These are phyloP conservation scores for Phyllosticta ampelicida DNA, from an alignment of 2,329 filamentous ascomycete species.

Conservation along the genomic window DNA sequence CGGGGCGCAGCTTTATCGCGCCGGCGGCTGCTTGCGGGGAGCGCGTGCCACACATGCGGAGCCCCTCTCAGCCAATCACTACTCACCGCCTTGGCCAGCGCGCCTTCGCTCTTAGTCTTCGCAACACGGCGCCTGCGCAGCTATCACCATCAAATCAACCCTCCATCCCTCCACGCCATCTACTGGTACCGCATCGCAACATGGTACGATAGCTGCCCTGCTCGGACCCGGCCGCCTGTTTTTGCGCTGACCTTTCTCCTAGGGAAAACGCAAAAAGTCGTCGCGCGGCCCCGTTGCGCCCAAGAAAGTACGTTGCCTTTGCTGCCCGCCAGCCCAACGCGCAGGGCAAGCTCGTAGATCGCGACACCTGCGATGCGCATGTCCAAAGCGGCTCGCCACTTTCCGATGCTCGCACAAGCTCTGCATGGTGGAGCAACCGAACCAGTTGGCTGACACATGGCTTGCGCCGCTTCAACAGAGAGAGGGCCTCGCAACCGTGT, in stretches of 20 bases:
- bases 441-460: background rate
- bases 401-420: background rate
- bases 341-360: background rate
- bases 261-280: slow-evolving; percentile 90
- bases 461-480: slow-evolving; percentile 21
- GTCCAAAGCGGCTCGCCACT: background rate
- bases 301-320: slow-evolving; percentile 54
- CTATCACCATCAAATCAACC: background rate
- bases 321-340: background rate
- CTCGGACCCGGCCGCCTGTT: background rate
- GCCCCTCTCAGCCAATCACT: background rate
- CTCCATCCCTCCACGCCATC: background rate
- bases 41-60: background rate
- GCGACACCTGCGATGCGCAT: background rate
- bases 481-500: slow-evolving; percentile 68
- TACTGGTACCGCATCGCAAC: slow-evolving; percentile 1
- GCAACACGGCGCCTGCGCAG: too few species aligned
- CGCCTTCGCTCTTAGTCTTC: background rate
- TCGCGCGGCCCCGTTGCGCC: slow-evolving; percentile 70
- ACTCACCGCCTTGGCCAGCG: background rate
- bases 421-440: background rate
- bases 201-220: slow-evolving; percentile 17
- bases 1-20: background rate
- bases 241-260: slow-evolving; percentile 1
- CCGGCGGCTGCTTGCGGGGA: background rate